Evolutionary conservation across 116 monocot species (phyloP), one percentile per base, ranked within the genome.

Genomic region (Posidonia oceanica): DNA sequence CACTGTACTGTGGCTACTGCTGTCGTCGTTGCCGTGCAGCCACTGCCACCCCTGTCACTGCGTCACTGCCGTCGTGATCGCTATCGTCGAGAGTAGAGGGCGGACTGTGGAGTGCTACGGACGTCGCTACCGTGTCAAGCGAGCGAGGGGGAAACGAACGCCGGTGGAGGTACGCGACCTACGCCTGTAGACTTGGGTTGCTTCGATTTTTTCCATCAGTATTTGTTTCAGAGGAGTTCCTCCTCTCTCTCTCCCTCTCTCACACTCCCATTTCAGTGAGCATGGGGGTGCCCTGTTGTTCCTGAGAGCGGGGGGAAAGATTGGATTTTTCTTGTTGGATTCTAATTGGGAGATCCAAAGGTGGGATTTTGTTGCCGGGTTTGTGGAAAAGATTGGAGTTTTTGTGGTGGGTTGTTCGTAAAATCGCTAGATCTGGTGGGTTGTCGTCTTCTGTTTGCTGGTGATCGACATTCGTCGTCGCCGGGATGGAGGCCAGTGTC

Each of bases 401-500:
- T 56, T 39, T 8, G 38, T 1, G 59, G 39, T 71, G 22, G 71
- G 71, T 41, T 17, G 39, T 16, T 59, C 4, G 39, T 40, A 20
- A 23, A 71, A 42, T 61, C 21, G 42, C n/a, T 14, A 36, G 72
- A 61, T 62, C 52, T 22, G 60, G 59, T 68, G 14, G 58, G 29
- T 36, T 61, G 61, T 61, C 4, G 20, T 3, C 2, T 10, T 15
- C n/a, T 65, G 6, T 15, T 14, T 40, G 39, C 14, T 67, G 52
- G 67, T 67, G 70, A 53, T 60, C 44, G 71, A 14, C 14, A 16
- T 61, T 59, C 61, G 41, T 48, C 7, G 48, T 48, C 48, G 39
- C n/a, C 21, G 70, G 64, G 0, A 71, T 91, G 96, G 96, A 96
- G 80, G 96, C 96, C 22, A 85, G 89, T 54, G 91, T 89, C 10